phyloP scores from a whole-genome alignment of 306 rosid species.

The Trifolium subterraneum region DNA sequence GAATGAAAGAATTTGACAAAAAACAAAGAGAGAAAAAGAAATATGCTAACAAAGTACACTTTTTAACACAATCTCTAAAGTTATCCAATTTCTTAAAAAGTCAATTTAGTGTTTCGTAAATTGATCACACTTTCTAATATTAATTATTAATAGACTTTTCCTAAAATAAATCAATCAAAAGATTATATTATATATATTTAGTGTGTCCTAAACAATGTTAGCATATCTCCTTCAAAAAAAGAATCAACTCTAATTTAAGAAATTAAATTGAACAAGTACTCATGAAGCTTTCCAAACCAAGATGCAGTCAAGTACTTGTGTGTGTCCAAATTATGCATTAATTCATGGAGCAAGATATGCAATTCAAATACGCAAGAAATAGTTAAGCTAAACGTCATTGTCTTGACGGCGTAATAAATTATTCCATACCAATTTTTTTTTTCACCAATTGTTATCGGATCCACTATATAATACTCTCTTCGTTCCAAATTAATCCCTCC shows the following conservation, averaged over 20 bases:
- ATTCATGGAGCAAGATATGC: conserved; percentile 34
- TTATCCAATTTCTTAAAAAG: not conserved
- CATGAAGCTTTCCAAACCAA: too few relatives aligned
- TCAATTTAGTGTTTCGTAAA: not conserved
- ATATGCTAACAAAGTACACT: not conserved
- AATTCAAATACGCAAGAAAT: conserved; percentile 41
- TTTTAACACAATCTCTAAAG: not conserved
- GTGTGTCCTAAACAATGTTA: too few relatives aligned
- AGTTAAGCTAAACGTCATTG: conserved; percentile 35
- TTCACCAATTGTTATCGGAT: too few relatives aligned
- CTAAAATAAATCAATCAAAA: too few relatives aligned
- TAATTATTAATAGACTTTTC: too few relatives aligned
- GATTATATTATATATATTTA: too few relatives aligned
- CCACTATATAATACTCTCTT: too few relatives aligned
- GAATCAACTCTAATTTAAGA: conserved; percentile 5
- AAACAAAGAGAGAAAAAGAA: too few relatives aligned
- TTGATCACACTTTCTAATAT: not conserved
- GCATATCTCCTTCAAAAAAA: too few relatives aligned
- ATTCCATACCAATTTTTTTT: conserved; percentile 18
- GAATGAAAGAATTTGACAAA: too few relatives aligned
- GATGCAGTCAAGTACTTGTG: conserved; percentile 32
- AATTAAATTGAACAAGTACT: not conserved
- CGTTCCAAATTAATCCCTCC: too few relatives aligned
- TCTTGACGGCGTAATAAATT: conserved; percentile 32
- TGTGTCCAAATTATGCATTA: conserved; percentile 32